A percentile compares a stretch with the other conserved stretches of the same genome.
Conservation (phyloP, 169 alveolate species). For the Eimeria falciformis region DNA sequence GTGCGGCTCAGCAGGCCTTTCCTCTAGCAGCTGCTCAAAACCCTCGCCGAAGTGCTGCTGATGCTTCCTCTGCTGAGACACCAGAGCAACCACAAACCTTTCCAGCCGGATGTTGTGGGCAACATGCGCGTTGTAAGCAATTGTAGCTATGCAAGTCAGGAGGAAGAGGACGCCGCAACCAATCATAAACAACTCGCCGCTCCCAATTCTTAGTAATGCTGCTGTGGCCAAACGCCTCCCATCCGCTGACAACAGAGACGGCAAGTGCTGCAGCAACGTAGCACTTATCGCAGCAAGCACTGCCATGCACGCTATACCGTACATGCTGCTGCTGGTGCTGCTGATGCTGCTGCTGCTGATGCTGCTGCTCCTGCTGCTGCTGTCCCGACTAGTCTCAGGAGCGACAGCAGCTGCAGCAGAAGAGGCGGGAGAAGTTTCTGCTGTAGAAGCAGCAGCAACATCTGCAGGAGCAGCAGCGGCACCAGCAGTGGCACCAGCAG, state of each 20-base stretch:
- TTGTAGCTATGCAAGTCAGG: slow-evolving; percentile 27
- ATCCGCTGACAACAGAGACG: slow-evolving; percentile 9
- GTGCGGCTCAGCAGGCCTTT: neutral
- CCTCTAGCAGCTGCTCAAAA: neutral
- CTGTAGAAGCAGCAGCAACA: slow-evolving; percentile 6
- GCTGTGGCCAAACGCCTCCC: slow-evolving; percentile 11
- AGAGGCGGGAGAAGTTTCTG: slow-evolving; percentile 24
- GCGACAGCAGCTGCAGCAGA: neutral
- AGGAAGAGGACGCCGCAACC: slow-evolving; percentile 23
- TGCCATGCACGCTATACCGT: slow-evolving; percentile 24
- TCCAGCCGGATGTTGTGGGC: slow-evolving; percentile 54
- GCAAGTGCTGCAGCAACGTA: slow-evolving; percentile 27
- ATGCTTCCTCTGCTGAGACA: slow-evolving; percentile 31
- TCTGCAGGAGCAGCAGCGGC: neutral
- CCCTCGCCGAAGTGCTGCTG: slow-evolving; percentile 10
- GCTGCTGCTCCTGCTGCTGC: slow-evolving; percentile 26
- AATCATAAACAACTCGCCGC: neutral
- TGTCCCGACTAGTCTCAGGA: neutral
- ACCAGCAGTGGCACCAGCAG: slow-evolving; percentile 1
- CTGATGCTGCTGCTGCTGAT: neutral
- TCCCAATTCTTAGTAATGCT: neutral
- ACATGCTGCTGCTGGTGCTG: slow-evolving; percentile 30
- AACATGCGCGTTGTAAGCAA: slow-evolving; percentile 26
- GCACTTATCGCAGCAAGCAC: slow-evolving; percentile 16
- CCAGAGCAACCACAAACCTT: slow-evolving; percentile 22